Conservation (phyloP, 768 basidiomycete species). For the Cystobasidium onofrii region DNA sequence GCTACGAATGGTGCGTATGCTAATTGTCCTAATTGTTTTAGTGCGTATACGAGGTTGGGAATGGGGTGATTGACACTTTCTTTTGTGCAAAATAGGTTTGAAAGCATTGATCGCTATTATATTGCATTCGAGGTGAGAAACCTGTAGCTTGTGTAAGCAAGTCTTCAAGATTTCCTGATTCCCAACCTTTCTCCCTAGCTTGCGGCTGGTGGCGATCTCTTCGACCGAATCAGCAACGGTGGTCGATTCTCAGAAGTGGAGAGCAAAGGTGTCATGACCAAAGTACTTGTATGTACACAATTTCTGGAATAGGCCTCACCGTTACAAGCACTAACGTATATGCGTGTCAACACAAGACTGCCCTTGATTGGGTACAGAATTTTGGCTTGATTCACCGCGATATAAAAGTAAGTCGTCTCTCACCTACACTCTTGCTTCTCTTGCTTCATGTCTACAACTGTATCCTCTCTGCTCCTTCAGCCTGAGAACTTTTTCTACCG, state of each 20-base stretch:
- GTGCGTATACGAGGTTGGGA: neutral
- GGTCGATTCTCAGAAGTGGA: constrained; percentile 16
- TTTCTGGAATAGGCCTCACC: neutral
- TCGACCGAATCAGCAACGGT: constrained; percentile 21
- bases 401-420: constrained; percentile 14
- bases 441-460: neutral
- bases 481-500: constrained; percentile 32
- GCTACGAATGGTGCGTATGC: constrained; percentile 17
- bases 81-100: constrained; percentile 1
- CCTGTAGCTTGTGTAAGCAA: too few species aligned
- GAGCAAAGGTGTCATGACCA: constrained; percentile 16
- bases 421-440: neutral
- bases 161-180: neutral
- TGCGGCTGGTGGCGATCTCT: constrained; percentile 28
- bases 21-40: neutral
- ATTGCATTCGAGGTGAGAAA: constrained; percentile 25
- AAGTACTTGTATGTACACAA: constrained; percentile 6
- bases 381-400: constrained; percentile 29
- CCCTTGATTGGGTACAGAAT: constrained; percentile 16
- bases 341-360: neutral
- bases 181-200: neutral
- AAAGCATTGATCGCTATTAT: constrained; percentile 29
- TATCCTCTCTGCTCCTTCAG: neutral
- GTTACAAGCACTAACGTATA: neutral
- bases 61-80: too few species aligned